Evolutionary conservation across 2,329 filamentous ascomycete species (phyloP).

Genomic region (Fusarium circinatum): DNA sequence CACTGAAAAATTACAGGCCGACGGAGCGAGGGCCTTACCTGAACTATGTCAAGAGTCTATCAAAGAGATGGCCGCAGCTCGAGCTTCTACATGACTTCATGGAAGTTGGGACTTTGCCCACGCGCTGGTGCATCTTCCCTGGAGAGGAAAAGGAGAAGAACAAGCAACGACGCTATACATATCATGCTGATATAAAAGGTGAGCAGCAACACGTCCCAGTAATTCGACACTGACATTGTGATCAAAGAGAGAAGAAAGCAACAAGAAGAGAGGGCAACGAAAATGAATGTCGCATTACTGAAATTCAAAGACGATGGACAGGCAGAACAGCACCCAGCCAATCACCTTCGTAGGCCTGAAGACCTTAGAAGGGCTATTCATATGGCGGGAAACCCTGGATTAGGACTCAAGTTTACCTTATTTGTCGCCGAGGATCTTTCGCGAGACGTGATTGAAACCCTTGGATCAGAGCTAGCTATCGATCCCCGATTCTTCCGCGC

Average conservation of each 20-base stretch:
- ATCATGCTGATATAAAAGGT: background rate
- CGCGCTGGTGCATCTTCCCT: background rate
- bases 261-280: background rate
- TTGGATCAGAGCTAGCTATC: background rate
- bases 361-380: accelerated
- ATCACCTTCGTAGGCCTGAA: accelerated
- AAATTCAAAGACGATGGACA: background rate
- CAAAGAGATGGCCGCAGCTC: background rate
- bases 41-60: background rate
- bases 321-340: accelerated
- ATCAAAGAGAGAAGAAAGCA: background rate
- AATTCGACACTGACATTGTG: accelerated
- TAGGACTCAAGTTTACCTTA: background rate
- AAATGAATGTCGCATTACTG: background rate
- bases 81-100: background rate
- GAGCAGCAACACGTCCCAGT: accelerated
- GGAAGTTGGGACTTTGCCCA: background rate
- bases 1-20: accelerated
- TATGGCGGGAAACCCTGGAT: accelerated
- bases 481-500: background rate
- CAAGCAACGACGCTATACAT: background rate
- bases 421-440: background rate
- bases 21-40: background rate
- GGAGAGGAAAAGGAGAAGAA: background rate
- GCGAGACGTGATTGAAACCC: background rate